Evolutionary conservation across 2,329 filamentous ascomycete genomes (phyloP), one percentile per base, ranked within the genome.

Genomic region (Beauveria scarabaeidicola): DNA sequence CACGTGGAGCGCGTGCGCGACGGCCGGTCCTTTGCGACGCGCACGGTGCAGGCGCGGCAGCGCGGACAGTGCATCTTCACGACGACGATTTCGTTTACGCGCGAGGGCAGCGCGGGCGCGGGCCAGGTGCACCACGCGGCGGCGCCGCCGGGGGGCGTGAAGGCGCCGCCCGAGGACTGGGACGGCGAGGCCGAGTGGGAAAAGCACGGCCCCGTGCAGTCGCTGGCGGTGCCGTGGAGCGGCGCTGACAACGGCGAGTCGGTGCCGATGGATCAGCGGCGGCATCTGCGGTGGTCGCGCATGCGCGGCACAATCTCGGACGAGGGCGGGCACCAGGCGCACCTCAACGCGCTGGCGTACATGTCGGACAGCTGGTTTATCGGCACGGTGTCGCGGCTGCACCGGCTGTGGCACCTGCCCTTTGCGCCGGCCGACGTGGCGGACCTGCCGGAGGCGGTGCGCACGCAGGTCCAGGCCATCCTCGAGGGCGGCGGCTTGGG

Each of bases 1-100:
- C 90, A 97, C 70, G 94, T 99, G 51, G 94, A 97, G 77, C 84
- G 90, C 56, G 91, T 99, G 52, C 87, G 94, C 59, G 91, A 96
- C 70, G 94, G 94, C 9, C 86, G 88, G 61, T 92, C 88, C 55
- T 99, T 92, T 72, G 87, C 90, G 58, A 97, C 94, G 41, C 82
- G 94, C 58, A 97, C 93, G 1, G 94, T 99, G n/a, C 93, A 97
- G 75, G 94, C 94, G 36, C 81, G 91, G 29, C 94, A 99, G 76
- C 81, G 86, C 44, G 94, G 92, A 10, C 84, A 85, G 62, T 89
- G 89, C 69, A 97, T 99, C 75, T 97, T 97, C 76, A 97, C 93
- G 19, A 94, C 91, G 1, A 99, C 93, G 6, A 85, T 96, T 74
- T 94, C 89, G 63, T 97, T 99, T 71, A 87, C 88, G 69, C 80